These are phyloP conservation scores for Brassica nigra DNA, from an alignment of 345 rosid species.

Conservation along the genomic window DNA sequence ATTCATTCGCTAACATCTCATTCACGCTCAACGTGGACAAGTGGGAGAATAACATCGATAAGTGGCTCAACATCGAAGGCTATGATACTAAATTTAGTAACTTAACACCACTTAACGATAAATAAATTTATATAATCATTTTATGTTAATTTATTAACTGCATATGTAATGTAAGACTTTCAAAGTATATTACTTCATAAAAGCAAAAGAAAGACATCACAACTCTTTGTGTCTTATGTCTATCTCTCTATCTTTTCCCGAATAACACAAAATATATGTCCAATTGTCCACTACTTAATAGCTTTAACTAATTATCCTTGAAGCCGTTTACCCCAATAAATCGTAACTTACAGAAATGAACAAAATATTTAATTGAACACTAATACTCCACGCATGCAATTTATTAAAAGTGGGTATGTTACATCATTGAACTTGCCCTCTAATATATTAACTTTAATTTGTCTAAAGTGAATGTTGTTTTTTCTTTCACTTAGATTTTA, in stretches of 20 bases:
- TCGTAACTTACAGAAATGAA: conserved; percentile 13
- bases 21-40: not conserved
- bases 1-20: not conserved
- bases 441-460: conserved; percentile 23
- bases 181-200: not conserved
- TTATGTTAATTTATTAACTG: not conserved
- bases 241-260: not conserved
- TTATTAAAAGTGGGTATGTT: conserved; percentile 25
- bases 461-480: conserved; percentile 11
- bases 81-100: not conserved
- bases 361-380: conserved; percentile 11
- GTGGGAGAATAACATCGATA: not conserved
- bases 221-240: not conserved
- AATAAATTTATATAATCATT: not conserved
- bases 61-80: not conserved
- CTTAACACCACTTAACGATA: not conserved
- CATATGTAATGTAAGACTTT: not conserved
- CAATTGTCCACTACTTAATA: not conserved
- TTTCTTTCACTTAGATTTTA: conserved; percentile 23
- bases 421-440: conserved; percentile 28
- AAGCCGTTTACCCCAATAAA: conserved; percentile 4
- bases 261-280: not conserved
- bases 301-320: conserved; percentile 10
- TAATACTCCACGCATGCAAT: conserved; percentile 1
- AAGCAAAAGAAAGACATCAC: not conserved